Evolutionary conservation across 345 rosid genomes (phyloP), one percentile per base, ranked within the genome.

Genomic region (Acer yangbiense): DNA sequence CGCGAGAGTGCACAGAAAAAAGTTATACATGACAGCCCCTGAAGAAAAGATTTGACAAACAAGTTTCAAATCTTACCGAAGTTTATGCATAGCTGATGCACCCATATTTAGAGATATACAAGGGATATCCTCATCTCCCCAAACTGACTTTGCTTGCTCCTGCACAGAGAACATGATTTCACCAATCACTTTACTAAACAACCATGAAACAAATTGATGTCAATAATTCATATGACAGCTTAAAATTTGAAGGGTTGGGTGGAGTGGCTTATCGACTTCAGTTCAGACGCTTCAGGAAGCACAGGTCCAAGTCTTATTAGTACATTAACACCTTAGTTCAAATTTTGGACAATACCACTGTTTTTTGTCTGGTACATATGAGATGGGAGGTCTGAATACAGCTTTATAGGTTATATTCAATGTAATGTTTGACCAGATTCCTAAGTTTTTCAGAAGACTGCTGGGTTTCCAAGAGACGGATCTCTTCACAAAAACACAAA

Each of bases 31-130:
- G 27, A 18, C 7, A 67, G 27, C 74, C 29, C 23, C 43, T 35
- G 20, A 11, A 68, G 52, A 20, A 65, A 67, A 41, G 55, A 69
- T 72, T 55, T 35, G 39, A 64, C 66, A 43, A 57, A 1, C 4
- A 46, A 55, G 27, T 67, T 69, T 18, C 72, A 62, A 52, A 69
- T 44, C 75, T 87, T 84, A 94, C 99, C 98, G 81, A 81, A 96
- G 98, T 84, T 87, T 94, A 80, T 94, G 99, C 98, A 96, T 96
- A 27, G 94, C 88, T 10, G 97, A 94, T 79, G 87, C 95, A 76
- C 98, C 97, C 1, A 88, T 80, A 17, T 86, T 68, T 55, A 96
- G 89, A 79, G 98, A 92, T 77, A 96, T 83, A 80, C 93, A 92
- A 48, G 90, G 90, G 79, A 92, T 86, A 74, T 90, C 88, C 76